Evolutionary conservation across 257 asterid species (phyloP).

Genomic region (Scutellaria baicalensis): DNA sequence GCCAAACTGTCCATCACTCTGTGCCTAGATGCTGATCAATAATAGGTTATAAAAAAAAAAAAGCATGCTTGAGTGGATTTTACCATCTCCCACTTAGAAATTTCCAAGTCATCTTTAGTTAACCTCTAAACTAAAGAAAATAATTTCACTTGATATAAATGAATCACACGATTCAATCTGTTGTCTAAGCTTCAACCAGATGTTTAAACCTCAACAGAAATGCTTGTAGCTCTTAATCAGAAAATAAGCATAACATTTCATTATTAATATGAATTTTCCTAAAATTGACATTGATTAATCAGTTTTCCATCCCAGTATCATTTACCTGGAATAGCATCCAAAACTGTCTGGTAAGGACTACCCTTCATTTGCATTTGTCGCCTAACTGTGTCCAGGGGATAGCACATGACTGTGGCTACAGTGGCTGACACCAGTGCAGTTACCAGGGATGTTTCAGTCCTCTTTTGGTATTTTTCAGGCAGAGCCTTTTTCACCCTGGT

Average conservation of each 20-base stretch:
- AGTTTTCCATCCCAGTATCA: neutral
- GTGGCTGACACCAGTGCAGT: constrained; percentile 68
- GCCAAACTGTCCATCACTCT: neutral
- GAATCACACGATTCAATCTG: neutral
- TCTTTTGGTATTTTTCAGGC: constrained; percentile 65
- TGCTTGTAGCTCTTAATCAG: neutral
- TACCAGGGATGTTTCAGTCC: constrained; percentile 54
- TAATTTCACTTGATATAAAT: neutral
- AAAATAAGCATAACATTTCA: neutral
- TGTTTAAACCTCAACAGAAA: neutral
- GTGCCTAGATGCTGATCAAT: neutral
- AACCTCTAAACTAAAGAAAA: neutral
- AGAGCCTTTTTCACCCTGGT: constrained; percentile 68
- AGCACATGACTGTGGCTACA: constrained; percentile 67
- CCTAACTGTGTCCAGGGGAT: constrained; percentile 85
- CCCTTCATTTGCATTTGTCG: constrained; percentile 92
- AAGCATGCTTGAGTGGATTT: neutral
- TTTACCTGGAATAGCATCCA: constrained; percentile 72
- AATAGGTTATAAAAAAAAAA: neutral
- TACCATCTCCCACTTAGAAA: neutral
- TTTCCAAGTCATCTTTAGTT: neutral
- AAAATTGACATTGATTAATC: neutral
- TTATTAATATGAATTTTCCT: neutral
- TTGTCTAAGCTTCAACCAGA: neutral
- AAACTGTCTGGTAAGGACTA: constrained; percentile 57